Evolutionary conservation across 257 asterid species (phyloP).

Genomic region (Solanum chilense): DNA sequence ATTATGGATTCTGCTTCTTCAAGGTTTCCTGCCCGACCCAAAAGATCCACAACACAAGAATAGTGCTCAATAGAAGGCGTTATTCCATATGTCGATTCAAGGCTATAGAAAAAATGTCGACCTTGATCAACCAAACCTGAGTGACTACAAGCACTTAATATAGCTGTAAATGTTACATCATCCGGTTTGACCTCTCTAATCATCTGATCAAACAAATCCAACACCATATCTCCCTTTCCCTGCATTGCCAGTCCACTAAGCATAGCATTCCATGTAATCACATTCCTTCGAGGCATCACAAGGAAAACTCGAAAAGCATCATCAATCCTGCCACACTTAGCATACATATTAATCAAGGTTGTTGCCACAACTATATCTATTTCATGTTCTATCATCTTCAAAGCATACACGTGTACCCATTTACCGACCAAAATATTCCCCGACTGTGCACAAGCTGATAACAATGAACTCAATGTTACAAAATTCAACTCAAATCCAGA

Average conservation of each 20-base stretch:
- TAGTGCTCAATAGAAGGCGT: conserved; percentile 72
- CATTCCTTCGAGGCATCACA: conserved; percentile 30
- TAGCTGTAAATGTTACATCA: conserved; percentile 58
- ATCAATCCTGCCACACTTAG: conserved; percentile 63
- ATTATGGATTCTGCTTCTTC: conserved; percentile 64
- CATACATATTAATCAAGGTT: conserved; percentile 76
- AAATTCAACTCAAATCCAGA: conserved; percentile 28
- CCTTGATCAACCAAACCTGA: conserved; percentile 73
- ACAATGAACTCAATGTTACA: conserved; percentile 39
- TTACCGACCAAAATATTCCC: conserved; percentile 50
- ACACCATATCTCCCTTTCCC: conserved; percentile 44
- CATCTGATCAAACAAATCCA: conserved; percentile 52
- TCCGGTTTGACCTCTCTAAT: conserved; percentile 49
- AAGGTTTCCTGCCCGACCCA: conserved; percentile 59
- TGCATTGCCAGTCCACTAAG: conserved; percentile 81
- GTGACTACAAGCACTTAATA: conserved; percentile 77
- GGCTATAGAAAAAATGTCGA: conserved; percentile 36
- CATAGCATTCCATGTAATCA: conserved; percentile 63
- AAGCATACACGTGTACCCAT: conserved; percentile 54
- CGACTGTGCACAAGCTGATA: conserved; percentile 57
- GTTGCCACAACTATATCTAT: conserved; percentile 43
- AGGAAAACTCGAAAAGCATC: conserved; percentile 39
- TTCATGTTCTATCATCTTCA: conserved; percentile 24
- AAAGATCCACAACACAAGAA: conserved; percentile 70
- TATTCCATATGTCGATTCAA: conserved; percentile 24